Base-by-base conservation (phyloP, 164 flowering plant species). In the Paratinospora sagittata region DNA sequence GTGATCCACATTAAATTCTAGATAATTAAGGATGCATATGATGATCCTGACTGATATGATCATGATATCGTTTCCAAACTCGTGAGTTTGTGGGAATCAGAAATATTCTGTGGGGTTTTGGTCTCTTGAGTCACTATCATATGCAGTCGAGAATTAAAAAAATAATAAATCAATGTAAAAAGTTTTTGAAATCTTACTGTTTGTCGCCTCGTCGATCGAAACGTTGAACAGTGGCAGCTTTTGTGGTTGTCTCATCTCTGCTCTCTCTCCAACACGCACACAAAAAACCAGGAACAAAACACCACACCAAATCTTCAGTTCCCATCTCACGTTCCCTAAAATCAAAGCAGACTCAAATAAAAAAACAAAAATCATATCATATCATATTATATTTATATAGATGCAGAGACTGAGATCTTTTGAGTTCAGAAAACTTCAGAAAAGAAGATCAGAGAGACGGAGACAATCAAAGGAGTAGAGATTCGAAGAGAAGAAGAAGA, bases 211-310 rank as follows among this genome's bases (percentile, higher is more conserved):
- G 84, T 79, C 74, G 86, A 85, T 89, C 90, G 66, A 89, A 85
- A 85, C 85, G 83, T 87, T 89, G 84, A 89, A 85, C 77, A 78
- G 83, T 86, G 91, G 86, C 92, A 85, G 88, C 87, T 87, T 90
- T 92, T 85, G 69, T 75, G 87, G 88, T 61, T 86, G 78, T 83
- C 85, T 75, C 74, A 69, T 27, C 63, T 36, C 41, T 37, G 47
- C 66, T 75, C 69, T 74, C 78, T 66, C 34, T 30, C 2, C 34
- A 30, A 30, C 34, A 30, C 2, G 55, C 70, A 68, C 90, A 86
- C 90, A 82, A 86, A 90, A 86, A 80, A 76, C 83, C 81, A 79
- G 52, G 79, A 30, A 76, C 63, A 67, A 71, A 77, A 63, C 77
- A 62, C 17, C 64, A 80, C 61, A 77, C 76, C 86, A 55, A 78